A percentile compares a stretch with the other conserved stretches of the same genome.
Evolutionary conservation across 2,329 filamentous ascomycete species (phyloP).

Genomic region (Alternaria alternata): DNA sequence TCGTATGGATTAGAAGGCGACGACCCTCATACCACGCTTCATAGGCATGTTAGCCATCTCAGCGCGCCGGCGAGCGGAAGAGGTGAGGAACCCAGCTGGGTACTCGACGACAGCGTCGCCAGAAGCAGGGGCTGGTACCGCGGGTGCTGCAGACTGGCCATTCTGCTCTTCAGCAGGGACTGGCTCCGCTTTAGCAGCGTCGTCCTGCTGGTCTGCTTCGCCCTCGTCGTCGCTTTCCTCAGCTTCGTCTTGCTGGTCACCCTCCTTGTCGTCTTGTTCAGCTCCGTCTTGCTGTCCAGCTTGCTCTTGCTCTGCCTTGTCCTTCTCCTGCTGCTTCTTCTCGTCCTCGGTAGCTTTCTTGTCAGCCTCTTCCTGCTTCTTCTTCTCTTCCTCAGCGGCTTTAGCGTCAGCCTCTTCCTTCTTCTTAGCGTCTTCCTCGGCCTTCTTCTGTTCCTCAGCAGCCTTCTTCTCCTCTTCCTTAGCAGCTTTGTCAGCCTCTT

Average conservation of each 20-base stretch:
- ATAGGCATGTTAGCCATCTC: not conserved
- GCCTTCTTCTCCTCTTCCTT: not conserved
- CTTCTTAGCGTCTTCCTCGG: not conserved
- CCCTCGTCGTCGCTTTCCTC: conserved; percentile 1
- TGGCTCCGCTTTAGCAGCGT: not conserved
- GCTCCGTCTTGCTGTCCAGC: conserved; percentile 1
- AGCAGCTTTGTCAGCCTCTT: not conserved
- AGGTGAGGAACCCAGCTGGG: conserved; percentile 18
- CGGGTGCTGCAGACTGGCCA: not conserved
- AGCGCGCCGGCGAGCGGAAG: conserved; percentile 2
- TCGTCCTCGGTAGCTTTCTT: conserved; percentile 9
- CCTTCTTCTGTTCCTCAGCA: conserved; percentile 1
- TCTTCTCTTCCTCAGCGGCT: not conserved
- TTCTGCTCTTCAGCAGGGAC: conserved; percentile 5
- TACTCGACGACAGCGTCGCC: conserved; percentile 11
- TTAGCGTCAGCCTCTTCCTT: conserved; percentile 1
- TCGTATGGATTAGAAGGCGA: not conserved
- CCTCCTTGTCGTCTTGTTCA: conserved; percentile 1
- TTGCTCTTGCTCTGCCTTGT: conserved; percentile 6
- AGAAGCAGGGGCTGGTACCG: not conserved
- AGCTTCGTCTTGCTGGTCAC: conserved; percentile 1
- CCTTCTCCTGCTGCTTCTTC: conserved; percentile 9
- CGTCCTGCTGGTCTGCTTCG: conserved; percentile 5
- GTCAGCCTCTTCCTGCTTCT: conserved; percentile 1
- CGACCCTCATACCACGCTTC: conserved; percentile 11